Base-by-base conservation (phyloP, 768 basidiomycete genomes). In the Phaffia australis region DNA sequence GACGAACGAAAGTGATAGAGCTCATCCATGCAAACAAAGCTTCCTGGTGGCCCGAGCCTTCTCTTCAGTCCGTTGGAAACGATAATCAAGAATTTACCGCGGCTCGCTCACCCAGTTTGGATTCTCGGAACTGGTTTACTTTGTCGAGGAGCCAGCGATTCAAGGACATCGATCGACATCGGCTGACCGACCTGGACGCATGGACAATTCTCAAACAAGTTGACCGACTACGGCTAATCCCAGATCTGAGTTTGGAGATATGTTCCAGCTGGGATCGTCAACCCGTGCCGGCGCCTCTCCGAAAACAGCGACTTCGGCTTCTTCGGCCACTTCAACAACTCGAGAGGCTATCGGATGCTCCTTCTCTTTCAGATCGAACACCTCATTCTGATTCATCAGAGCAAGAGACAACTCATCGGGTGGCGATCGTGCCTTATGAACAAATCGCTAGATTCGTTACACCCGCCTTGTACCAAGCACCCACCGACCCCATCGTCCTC, bases 251-350 rank as follows among this genome's bases (percentile, higher is more conserved):
- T 8, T 18, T 15, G 14, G 59, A 60, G 15, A 16, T 60, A 35
- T 60, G 19, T 27, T 21, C 59, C 3, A 49, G 46, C 46, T 60
- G 59, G 59, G 59, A 60, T 21, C 46, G 59, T 46, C 59, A 60
- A 29, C 46, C 59, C 25, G 19, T 5, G 35, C 16, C 32, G 19
- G 46, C 59, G 23, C 7, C 7, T 8, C 3, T 25, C 6, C 46
- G 2, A 19, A 25, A 27, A 46, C 59, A 60, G 16, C 59, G 59
- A 27, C 32, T 2, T 16, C 59, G 59, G 25, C 59, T 60, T 25
- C 6, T 16, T 19, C 59, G 32, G 2, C 6, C 50, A 2, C 46
- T 60, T 15, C 29, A 46, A 6, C 46, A 32, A 19, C n/a, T 48
- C 48, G 59, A 16, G 4, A 27, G 59, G 2, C 46, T 46, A 3